Evolutionary conservation across 2,329 filamentous ascomycete genomes (phyloP).

Genomic region (Basipetospora sp.): DNA sequence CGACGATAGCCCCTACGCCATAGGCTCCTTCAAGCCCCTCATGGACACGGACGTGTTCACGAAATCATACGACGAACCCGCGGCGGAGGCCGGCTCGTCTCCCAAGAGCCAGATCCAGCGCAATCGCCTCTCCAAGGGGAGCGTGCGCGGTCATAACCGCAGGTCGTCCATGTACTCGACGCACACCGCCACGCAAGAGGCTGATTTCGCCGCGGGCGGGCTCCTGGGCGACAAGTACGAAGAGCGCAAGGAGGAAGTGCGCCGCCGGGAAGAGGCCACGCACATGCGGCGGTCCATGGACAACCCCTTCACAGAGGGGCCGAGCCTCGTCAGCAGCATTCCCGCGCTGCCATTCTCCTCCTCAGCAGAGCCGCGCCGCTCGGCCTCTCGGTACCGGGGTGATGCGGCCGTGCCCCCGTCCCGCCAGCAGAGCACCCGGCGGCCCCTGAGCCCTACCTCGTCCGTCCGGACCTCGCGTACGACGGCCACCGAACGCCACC

Average conservation of each 20-base stretch:
- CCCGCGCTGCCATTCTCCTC: conserved; percentile 4
- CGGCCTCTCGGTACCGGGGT: conserved; percentile 12
- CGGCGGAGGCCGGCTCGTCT: conserved; percentile 4
- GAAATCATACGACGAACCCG: conserved; percentile 30
- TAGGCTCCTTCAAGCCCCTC: conserved; percentile 54
- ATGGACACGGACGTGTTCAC: conserved; percentile 48
- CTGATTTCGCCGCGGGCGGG: conserved; percentile 35
- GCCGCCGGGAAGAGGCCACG: background rate
- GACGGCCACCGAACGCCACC: conserved; percentile 7
- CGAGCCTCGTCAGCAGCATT: conserved; percentile 37
- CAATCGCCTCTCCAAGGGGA: conserved; percentile 7
- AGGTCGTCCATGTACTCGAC: background rate
- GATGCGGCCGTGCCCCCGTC: conserved; percentile 9
- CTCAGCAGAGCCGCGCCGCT: background rate
- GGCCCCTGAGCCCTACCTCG: conserved; percentile 11
- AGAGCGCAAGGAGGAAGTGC: conserved; percentile 25
- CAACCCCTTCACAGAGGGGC: conserved; percentile 38
- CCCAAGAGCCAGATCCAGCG: background rate
- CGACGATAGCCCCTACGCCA: conserved; percentile 42
- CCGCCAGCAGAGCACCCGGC: conserved; percentile 8
- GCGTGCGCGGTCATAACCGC: background rate
- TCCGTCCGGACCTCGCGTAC: conserved; percentile 13
- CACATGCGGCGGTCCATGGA: conserved; percentile 9
- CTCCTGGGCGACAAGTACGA: conserved; percentile 36
- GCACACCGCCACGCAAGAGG: conserved; percentile 11